Percentiles rank a stretch among this genome's conserved stretches.
Conservation (phyloP, 768 basidiomycete species). For the Tephrocybe sp. region DNA sequence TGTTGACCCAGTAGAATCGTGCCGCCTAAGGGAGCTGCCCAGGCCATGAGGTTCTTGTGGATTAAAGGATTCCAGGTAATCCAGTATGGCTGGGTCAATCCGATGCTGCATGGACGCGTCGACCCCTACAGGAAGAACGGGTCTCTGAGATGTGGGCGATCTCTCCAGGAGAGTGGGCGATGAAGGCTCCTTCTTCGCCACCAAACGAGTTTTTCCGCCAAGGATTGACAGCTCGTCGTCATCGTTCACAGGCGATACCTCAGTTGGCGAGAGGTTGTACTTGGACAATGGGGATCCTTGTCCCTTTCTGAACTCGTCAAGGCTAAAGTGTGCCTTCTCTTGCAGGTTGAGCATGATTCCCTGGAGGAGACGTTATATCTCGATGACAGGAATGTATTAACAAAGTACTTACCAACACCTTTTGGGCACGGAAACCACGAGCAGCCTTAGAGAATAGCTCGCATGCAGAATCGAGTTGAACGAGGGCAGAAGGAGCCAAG, state of each 20-base stretch:
- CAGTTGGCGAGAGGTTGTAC: slow-evolving; percentile 29
- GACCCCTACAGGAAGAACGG: slow-evolving; percentile 70
- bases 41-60: slow-evolving; percentile 24
- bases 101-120: slow-evolving; percentile 47
- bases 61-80: slow-evolving; percentile 67
- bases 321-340: slow-evolving; percentile 62
- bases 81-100: slow-evolving; percentile 63
- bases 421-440: slow-evolving; percentile 59
- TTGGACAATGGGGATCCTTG: slow-evolving; percentile 45
- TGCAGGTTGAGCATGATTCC: slow-evolving; percentile 64
- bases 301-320: slow-evolving; percentile 64
- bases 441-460: slow-evolving; percentile 74
- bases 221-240: slow-evolving; percentile 64
- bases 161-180: slow-evolving; percentile 58
- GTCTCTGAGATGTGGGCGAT: slow-evolving; percentile 71
- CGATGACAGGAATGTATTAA: not conserved
- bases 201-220: slow-evolving; percentile 66
- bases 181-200: slow-evolving; percentile 58
- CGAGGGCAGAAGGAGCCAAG: slow-evolving; percentile 70
- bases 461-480: slow-evolving; percentile 74
- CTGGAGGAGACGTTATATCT: slow-evolving; percentile 29
- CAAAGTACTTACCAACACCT: slow-evolving; percentile 54
- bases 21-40: slow-evolving; percentile 5
- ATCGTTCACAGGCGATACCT: slow-evolving; percentile 46
- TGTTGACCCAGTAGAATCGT: slow-evolving; percentile 12